phyloP scores from a whole-genome alignment of 192 early-diverging fungal genomes.

The Rhizophlyctis rosea region DNA sequence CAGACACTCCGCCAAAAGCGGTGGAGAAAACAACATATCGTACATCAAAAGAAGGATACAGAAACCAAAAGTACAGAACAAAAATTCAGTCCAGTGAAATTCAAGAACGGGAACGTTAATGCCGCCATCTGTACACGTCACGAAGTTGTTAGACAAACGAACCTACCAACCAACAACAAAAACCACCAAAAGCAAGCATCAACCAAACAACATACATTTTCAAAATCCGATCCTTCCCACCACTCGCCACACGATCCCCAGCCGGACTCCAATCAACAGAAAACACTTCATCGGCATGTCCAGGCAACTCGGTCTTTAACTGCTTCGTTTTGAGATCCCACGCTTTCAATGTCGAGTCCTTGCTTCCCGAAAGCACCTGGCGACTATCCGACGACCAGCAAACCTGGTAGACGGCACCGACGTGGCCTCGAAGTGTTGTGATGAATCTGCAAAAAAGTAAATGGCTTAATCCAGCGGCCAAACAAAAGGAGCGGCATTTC shows the following conservation, averaged over 20 bases:
- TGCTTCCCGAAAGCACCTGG: slow-evolving; percentile 83
- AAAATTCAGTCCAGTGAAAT: too few relatives aligned
- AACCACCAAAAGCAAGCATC: not conserved
- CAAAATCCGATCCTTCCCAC: slow-evolving; percentile 87
- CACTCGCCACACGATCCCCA: slow-evolving; percentile 88
- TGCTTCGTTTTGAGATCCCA: slow-evolving; percentile 91
- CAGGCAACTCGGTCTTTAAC: slow-evolving; percentile 91
- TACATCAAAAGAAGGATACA: too few relatives aligned
- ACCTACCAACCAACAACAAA: not conserved
- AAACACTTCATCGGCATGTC: slow-evolving; percentile 94
- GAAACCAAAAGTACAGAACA: too few relatives aligned
- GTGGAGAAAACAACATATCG: too few relatives aligned
- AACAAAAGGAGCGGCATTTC: not conserved
- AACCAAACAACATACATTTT: slow-evolving; percentile 64
- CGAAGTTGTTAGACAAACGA: not conserved
- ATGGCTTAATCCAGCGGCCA: not conserved
- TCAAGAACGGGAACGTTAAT: too few relatives aligned
- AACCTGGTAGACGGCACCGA: slow-evolving; percentile 94
- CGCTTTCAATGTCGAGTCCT: slow-evolving; percentile 90
- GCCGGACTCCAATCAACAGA: slow-evolving; percentile 91
- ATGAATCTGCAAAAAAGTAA: slow-evolving; percentile 60
- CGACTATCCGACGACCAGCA: slow-evolving; percentile 92
- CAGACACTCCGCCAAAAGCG: too few relatives aligned
- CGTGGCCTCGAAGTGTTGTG: slow-evolving; percentile 89
- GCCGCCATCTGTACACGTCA: not conserved